Percentiles rank a stretch among this genome's conserved stretches.
phyloP scores from a whole-genome alignment of 2,329 filamentous ascomycete genomes.

The Fusarium sp. region DNA sequence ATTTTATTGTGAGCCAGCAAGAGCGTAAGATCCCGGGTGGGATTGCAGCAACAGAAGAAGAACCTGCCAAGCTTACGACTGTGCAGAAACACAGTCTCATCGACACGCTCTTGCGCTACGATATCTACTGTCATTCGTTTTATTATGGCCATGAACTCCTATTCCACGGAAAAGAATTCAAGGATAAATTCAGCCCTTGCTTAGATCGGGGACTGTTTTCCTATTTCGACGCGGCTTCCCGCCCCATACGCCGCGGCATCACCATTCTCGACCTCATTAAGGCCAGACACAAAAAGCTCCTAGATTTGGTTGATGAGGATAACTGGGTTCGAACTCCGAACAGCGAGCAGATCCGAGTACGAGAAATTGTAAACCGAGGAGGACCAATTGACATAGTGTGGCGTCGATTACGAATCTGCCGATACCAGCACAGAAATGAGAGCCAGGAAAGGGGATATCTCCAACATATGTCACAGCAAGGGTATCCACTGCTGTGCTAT shows the following conservation, averaged over 20 bases:
- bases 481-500: neutral
- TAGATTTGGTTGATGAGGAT: neutral
- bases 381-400: neutral
- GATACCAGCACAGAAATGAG: neutral
- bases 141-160: neutral
- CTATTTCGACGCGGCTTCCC: neutral
- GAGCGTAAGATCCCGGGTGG: neutral
- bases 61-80: neutral
- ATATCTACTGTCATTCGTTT: neutral
- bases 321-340: neutral
- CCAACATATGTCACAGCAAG: neutral
- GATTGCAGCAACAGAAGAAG: neutral
- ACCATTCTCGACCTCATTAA: neutral
- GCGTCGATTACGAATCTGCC: neutral
- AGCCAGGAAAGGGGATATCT: neutral
- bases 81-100: neutral
- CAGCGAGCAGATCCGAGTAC: neutral
- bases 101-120: neutral
- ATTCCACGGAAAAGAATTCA: neutral
- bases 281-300: neutral
- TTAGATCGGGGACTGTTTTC: neutral
- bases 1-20: neutral
- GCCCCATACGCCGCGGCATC: too few species aligned
- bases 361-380: neutral
- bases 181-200: neutral